Evolutionary conservation across 805 yeast genomes (phyloP), one percentile per base, ranked within the genome.

Genomic region (Nakazawaea siamensis): DNA sequence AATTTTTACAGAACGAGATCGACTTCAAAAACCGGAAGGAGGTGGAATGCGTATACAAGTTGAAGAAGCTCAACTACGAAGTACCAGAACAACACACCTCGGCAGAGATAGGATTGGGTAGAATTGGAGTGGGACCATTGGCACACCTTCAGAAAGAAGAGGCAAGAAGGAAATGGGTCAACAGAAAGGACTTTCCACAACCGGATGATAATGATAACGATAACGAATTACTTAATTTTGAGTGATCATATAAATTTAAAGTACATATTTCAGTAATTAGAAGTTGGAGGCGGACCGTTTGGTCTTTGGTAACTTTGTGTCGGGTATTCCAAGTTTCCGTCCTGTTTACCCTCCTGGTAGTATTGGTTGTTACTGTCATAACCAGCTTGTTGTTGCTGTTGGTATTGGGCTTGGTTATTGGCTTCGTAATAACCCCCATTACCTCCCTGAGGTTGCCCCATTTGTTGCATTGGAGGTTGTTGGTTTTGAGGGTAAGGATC

Each of bases 51-150:
- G 67, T 77, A 26, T 65, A 80, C 49, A 67, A 67, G 43, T 57
- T 82, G 43, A 72, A 76, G 49, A 37, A 37, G 23, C 25, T 37
- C 28, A 68, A 64, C 24, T 54, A 80, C 40, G 69, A 76, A 43
- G 62, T 60, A 29, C 63, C 64, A 43, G 58, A 71, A 50, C 55
- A 75, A 46, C 53, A 70, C 49, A 84, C 95, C 2, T 77, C 86
- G 51, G 95, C 94, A 0, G 95, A 84, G 50, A 57, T 68, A 18
- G 85, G 83, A 2, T 59, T 85, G 38, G 77, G 86, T 0, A 72
- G 73, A 46, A 80, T 83, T 31, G 95, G 95, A 1, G 92, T 83
- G 6, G 94, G 94, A 2, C 88, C 90, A 1, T 55, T 81, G 33
- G 77, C 83, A 1, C 75, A 64, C 25, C 20, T 37, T 19, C 44